Evolutionary conservation across 2,329 filamentous ascomycete species (phyloP).

Genomic region (Pseudogymnoascus sp.): DNA sequence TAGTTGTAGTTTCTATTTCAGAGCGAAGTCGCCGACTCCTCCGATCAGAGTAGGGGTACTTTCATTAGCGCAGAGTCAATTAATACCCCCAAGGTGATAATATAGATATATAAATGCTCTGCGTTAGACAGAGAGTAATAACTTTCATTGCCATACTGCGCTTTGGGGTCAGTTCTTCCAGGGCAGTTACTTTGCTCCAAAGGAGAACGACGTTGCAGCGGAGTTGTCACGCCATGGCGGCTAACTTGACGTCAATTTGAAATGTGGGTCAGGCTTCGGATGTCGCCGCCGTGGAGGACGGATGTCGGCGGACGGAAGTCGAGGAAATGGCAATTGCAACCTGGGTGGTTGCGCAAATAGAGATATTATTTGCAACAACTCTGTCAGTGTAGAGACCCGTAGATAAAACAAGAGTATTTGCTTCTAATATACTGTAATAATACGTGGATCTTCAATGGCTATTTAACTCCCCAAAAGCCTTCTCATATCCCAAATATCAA

Average conservation of each 20-base stretch:
- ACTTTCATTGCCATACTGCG: background rate
- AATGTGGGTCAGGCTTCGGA: background rate
- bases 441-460: background rate
- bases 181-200: background rate
- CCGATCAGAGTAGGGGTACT: background rate
- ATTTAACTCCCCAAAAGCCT: background rate
- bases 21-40: background rate
- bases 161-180: background rate
- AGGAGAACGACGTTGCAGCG: background rate
- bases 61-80: background rate
- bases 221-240: background rate
- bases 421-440: background rate
- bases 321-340: background rate
- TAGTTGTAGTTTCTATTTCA: background rate
- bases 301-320: background rate
- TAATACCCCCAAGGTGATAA: background rate
- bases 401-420: background rate
- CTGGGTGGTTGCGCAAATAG: background rate
- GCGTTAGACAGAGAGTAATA: background rate
- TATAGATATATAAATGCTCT: background rate
- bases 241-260: slow-evolving; percentile 1
- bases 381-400: background rate
- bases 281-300: background rate
- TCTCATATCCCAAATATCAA: background rate
- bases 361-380: background rate